phyloP scores from a whole-genome alignment of 2,329 filamentous ascomycete species.

The Aspergillus sp. region DNA sequence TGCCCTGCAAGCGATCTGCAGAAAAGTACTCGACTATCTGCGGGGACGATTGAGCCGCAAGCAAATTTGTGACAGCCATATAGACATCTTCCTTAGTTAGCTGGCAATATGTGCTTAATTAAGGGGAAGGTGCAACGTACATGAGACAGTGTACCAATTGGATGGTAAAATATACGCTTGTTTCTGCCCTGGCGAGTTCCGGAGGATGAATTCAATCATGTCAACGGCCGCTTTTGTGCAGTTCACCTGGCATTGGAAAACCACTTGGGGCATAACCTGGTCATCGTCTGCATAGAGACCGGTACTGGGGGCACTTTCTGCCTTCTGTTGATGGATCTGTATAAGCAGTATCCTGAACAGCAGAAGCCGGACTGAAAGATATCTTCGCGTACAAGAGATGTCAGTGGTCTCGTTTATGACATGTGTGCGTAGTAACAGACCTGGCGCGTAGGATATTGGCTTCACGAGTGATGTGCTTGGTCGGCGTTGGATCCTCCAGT shows the following conservation, averaged over 20 bases:
- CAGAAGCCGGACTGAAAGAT: constrained; percentile 17
- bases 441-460: background rate
- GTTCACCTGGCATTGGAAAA: background rate
- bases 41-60: constrained; percentile 12
- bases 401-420: background rate
- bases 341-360: constrained; percentile 13
- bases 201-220: background rate
- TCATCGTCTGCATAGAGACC: background rate
- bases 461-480: constrained; percentile 1
- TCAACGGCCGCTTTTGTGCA: background rate
- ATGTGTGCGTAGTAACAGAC: background rate
- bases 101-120: background rate
- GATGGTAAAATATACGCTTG: background rate
- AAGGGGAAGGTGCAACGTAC: background rate
- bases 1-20: background rate
- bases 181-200: background rate
- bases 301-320: background rate
- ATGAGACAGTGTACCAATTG: constrained; percentile 2
- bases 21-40: constrained; percentile 14
- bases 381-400: background rate
- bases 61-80: constrained; percentile 16
- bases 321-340: constrained; percentile 8
- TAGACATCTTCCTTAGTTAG: constrained; percentile 9
- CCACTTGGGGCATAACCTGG: background rate
- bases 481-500: background rate